Base-by-base conservation (phyloP, 2,329 filamentous ascomycete genomes). In the Phyllosticta paracitricarpa region DNA sequence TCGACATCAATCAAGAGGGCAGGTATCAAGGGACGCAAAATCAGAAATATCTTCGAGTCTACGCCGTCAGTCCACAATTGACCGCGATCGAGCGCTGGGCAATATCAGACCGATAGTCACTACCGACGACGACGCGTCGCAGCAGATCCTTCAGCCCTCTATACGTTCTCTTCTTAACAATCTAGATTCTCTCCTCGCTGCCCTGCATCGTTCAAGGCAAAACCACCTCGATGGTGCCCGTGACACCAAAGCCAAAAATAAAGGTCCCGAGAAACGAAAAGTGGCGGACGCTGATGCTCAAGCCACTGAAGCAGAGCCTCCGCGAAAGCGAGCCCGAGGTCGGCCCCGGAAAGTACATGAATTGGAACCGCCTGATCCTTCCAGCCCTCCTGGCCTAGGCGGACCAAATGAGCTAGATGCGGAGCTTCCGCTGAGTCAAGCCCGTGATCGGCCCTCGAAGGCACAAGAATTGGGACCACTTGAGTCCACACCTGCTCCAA, bases 111-210 rank as follows among this genome's bases (percentile, higher is more conserved):
- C 88, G 0, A 77, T 81, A 2, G 73, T 89, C 4, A 81, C 88
- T 7, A 81, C 84, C 1, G 87, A 96, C 66, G 91, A 96, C 65
- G 85, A 88, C 1, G 71, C 79, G 56, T 89, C 89, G 0, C 77
- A 81, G 62, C 71, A 74, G 1, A 77, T 95, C 4, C 76, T 96
- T 17, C 80, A 81, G 0, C 89, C 91, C 0, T 81, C 84, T 0
- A 81, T 89, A 10, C 80, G 86, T n/a, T 86, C 89, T 65, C 81
- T 92, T 17, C 78, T 96, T 8, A 75, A 79, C 1, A 83, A 84
- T 40, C 70, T 96, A 1, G 90, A 97, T 66, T 72, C 78, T 4
- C 79, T 93, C 0, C 80, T 96, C 5, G 77, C 80, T 30, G 83
- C 86, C 3, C 78, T 97, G 14, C 89, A 92, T 69, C 83, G 86